A percentile compares a stretch with the other conserved stretches of the same genome.
These are phyloP conservation scores for Apostasia ramifera DNA, from an alignment of 106 monocot species.

Conservation along the genomic window DNA sequence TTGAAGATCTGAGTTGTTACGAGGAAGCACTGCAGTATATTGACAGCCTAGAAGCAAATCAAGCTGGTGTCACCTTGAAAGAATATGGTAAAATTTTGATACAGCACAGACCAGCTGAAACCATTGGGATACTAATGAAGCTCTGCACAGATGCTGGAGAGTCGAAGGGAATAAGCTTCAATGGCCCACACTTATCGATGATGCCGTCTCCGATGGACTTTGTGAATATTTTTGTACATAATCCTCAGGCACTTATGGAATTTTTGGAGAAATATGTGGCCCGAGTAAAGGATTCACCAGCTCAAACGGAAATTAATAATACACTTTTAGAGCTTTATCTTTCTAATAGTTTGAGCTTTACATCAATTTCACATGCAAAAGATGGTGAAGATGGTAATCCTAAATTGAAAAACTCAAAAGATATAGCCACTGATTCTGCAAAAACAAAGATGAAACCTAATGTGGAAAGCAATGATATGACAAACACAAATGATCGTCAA, in stretches of 20 bases:
- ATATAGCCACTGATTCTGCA: slow-evolving; percentile 34
- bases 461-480: slow-evolving; percentile 13
- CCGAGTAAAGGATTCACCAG: slow-evolving; percentile 66
- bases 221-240: slow-evolving; percentile 89
- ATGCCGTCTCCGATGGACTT: slow-evolving; percentile 88
- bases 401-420: slow-evolving; percentile 19
- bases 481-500: slow-evolving; percentile 27
- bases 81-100: slow-evolving; percentile 97
- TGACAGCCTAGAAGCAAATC: slow-evolving; percentile 69
- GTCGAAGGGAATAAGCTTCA: slow-evolving; percentile 27
- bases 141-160: slow-evolving; percentile 53
- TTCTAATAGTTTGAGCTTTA: slow-evolving; percentile 59
- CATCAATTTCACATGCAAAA: slow-evolving; percentile 63
- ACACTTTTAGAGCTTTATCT: slow-evolving; percentile 89
- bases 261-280: slow-evolving; percentile 84
- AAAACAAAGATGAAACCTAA: slow-evolving; percentile 20
- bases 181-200: slow-evolving; percentile 33
- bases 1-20: slow-evolving; percentile 91
- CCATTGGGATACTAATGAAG: slow-evolving; percentile 69
- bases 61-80: slow-evolving; percentile 84
- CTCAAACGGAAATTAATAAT: slow-evolving; percentile 86
- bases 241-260: slow-evolving; percentile 65
- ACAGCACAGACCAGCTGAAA: slow-evolving; percentile 68
- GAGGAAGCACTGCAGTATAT: slow-evolving; percentile 83
- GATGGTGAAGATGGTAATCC: slow-evolving; percentile 13